Evolutionary conservation across 2,329 filamentous ascomycete species (phyloP).

Genomic region (Pseudocercospora musae): DNA sequence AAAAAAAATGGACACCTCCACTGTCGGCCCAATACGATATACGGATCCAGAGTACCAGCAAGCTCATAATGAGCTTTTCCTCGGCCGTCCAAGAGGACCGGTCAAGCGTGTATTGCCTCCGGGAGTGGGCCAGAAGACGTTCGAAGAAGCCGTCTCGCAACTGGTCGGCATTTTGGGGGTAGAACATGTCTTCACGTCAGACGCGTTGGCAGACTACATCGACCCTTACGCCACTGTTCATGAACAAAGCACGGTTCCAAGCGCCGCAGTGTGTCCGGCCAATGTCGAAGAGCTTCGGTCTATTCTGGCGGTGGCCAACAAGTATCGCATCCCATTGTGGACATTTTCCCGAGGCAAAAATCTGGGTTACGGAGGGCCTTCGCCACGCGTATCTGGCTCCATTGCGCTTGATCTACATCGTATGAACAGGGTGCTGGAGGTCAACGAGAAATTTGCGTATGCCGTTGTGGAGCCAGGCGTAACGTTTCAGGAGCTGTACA

Average conservation of each 20-base stretch:
- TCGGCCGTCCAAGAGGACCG: not conserved
- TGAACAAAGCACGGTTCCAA: not conserved
- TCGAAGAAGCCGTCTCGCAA: not conserved
- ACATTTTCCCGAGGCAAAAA: not conserved
- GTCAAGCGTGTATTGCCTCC: not conserved
- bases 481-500: not conserved
- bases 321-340: not conserved
- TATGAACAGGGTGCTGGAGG: not conserved
- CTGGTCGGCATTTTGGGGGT: not conserved
- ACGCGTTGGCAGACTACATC: not conserved
- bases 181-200: not conserved
- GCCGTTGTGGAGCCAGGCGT: not conserved
- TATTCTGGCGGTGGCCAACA: not conserved
- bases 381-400: not conserved
- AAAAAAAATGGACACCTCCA: not conserved
- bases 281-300: not conserved
- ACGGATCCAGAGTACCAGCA: not conserved
- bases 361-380: not conserved
- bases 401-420: not conserved
- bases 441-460: not conserved
- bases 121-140: not conserved
- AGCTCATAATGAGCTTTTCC: not conserved
- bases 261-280: not conserved
- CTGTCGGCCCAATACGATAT: not conserved
- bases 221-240: not conserved